Evolutionary conservation across 1,284 basidiomycete species (phyloP).

Genomic region (Ustilago tritici): DNA sequence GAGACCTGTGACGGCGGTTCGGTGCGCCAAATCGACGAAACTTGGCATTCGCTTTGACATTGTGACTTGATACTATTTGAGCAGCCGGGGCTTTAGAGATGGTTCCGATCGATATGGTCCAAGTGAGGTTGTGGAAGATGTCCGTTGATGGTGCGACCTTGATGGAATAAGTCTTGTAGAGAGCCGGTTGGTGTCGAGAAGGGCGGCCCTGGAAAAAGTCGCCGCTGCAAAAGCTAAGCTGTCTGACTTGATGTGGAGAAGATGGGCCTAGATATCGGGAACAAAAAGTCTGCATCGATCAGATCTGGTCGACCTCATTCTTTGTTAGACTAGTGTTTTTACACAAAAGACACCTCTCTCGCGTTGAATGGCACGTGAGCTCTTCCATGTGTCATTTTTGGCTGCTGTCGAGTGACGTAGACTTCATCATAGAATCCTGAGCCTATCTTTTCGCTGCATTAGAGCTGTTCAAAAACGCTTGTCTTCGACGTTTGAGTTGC

Average conservation of each 20-base stretch:
- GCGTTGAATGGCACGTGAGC: constrained; percentile 19
- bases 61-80: constrained; percentile 2
- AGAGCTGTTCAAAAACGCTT: neutral
- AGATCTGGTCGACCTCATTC: neutral
- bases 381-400: constrained; percentile 17
- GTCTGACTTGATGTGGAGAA: constrained; percentile 28
- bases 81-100: neutral
- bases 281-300: neutral
- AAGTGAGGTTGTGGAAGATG: neutral
- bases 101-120: neutral
- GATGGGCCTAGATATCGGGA: neutral
- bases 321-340: neutral
- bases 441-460: neutral
- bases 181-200: neutral
- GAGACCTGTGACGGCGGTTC: constrained; percentile 57
- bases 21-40: constrained; percentile 58
- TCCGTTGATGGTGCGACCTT: neutral
- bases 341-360: no score
- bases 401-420: constrained; percentile 38
- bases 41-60: constrained; percentile 52
- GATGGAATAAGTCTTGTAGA: neutral
- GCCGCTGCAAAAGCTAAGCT: constrained; percentile 6
- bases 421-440: neutral
- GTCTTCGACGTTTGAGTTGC: neutral
- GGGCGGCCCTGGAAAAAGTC: constrained; percentile 6